phyloP scores from a whole-genome alignment of 2,329 filamentous ascomycete genomes.

The Fusarium caatingaense region DNA sequence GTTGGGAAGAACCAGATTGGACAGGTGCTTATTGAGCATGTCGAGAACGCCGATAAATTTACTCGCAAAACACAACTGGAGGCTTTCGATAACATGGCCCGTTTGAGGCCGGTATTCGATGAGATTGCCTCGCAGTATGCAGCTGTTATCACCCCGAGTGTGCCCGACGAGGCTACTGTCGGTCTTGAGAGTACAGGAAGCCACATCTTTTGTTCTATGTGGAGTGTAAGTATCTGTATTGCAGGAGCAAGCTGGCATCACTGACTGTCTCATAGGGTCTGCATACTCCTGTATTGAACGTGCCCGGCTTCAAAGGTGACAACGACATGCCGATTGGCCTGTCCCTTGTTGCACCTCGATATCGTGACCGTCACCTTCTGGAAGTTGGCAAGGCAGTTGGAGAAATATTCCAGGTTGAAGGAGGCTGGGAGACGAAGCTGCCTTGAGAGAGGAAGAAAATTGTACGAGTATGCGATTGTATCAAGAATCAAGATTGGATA shows the following conservation, averaged over 20 bases:
- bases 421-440: constrained; percentile 44
- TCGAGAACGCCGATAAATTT: constrained; percentile 61
- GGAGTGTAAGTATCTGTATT: constrained; percentile 59
- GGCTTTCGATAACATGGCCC: constrained; percentile 65
- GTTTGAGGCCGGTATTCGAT: constrained; percentile 66
- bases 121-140: constrained; percentile 63
- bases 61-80: constrained; percentile 62
- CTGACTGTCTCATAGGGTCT: constrained; percentile 52
- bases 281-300: constrained; percentile 72
- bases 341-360: constrained; percentile 62
- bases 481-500: not conserved
- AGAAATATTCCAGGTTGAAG: constrained; percentile 49
- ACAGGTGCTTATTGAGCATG: constrained; percentile 59
- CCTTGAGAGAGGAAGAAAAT: not conserved
- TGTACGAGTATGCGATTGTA: constrained; percentile 3
- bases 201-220: constrained; percentile 63
- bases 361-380: constrained; percentile 59
- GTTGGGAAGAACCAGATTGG: constrained; percentile 61
- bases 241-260: not conserved
- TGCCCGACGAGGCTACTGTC: constrained; percentile 68
- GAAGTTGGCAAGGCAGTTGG: constrained; percentile 55
- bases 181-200: constrained; percentile 67
- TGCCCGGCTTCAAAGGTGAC: constrained; percentile 69
- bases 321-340: constrained; percentile 69
- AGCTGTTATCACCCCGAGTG: constrained; percentile 69